Percentiles rank a stretch among this genome's conserved stretches.
phyloP scores from a whole-genome alignment of 176 grass and related monocot species.

The Eremochloa ophiuroides region DNA sequence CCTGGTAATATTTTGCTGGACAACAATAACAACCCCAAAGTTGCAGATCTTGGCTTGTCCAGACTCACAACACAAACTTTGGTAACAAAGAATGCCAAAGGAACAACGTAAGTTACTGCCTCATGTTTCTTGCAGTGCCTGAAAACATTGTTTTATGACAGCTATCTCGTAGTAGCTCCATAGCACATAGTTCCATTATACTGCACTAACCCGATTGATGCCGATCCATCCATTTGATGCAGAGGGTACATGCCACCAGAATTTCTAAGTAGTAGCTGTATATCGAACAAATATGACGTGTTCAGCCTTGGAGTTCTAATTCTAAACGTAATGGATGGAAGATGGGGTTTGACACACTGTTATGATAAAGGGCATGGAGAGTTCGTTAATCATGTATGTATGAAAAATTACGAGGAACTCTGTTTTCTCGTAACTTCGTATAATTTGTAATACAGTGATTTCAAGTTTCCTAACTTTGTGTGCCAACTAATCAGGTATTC shows the following conservation, averaged over 20 bases:
- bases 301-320: neutral
- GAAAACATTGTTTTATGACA: too few relatives aligned
- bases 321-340: neutral
- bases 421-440: neutral
- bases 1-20: neutral
- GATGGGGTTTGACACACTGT: accelerated
- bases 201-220: too few relatives aligned
- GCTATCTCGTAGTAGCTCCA: too few relatives aligned
- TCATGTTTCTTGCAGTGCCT: too few relatives aligned
- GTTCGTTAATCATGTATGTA: neutral
- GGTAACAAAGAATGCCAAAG: neutral
- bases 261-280: accelerated
- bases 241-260: neutral
- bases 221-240: neutral
- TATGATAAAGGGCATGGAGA: neutral
- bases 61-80: neutral
- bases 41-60: neutral
- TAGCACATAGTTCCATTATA: neutral
- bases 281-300: neutral
- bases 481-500: too few relatives aligned
- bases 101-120: neutral
- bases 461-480: too few relatives aligned
- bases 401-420: too few relatives aligned
- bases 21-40: neutral
- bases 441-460: too few relatives aligned